phyloP scores from a whole-genome alignment of 164 flowering plant species.

The Hamamelis virginiana region DNA sequence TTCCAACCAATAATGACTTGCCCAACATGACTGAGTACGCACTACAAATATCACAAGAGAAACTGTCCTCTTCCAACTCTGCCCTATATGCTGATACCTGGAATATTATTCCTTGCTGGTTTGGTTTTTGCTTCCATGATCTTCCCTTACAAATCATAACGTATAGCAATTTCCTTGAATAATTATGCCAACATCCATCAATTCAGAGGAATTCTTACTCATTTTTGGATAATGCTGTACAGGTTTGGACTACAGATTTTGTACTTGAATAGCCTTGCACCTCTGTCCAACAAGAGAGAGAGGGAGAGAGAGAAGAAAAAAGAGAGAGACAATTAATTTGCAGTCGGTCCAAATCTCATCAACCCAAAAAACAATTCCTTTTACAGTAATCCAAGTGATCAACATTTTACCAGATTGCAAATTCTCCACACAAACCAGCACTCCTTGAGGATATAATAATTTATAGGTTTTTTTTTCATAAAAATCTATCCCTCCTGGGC shows the following conservation, averaged over 20 bases:
- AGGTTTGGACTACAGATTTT: background rate
- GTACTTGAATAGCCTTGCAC: background rate
- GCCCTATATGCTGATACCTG: too few relatives aligned
- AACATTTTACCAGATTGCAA: background rate
- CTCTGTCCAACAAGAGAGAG: too few relatives aligned
- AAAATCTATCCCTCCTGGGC: too few relatives aligned
- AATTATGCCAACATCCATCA: background rate
- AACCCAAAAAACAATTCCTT: background rate
- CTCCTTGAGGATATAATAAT: background rate
- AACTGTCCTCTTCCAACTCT: too few relatives aligned
- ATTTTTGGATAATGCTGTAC: background rate
- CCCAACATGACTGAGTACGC: too few relatives aligned
- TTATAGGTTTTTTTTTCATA: too few relatives aligned
- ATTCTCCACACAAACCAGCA: background rate
- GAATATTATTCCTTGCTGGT: too few relatives aligned
- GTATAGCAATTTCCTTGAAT: background rate
- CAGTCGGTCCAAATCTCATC: background rate
- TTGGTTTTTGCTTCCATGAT: background rate
- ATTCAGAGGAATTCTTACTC: background rate
- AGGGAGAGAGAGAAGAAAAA: too few relatives aligned
- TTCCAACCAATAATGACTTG: too few relatives aligned
- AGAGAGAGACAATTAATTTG: background rate
- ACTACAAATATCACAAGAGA: too few relatives aligned
- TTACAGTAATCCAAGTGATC: background rate
- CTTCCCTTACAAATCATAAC: background rate